These are phyloP conservation scores for Vaccinium corymbosum DNA, from an alignment of 148 eudicot genomes.

Conservation along the genomic window DNA sequence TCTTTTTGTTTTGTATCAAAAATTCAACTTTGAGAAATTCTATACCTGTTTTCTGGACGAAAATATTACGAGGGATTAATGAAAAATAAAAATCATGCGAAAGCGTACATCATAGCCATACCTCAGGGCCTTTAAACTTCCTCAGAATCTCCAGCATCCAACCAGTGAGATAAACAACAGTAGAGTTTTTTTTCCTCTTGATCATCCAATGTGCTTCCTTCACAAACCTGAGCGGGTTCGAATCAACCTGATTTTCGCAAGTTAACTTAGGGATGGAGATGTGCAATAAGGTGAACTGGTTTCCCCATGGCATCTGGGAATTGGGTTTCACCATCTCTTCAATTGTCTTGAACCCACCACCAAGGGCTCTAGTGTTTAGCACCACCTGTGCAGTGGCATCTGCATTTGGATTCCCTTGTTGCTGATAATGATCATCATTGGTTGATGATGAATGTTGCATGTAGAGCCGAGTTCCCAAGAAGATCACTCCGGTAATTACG, in stretches of 20 bases:
- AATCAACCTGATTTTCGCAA: not conserved
- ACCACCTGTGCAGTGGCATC: conserved; percentile 30
- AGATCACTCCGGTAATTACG: not conserved
- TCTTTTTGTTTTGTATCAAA: too few species aligned
- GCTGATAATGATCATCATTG: not conserved
- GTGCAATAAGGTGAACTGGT: conserved; percentile 33
- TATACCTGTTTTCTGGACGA: too few species aligned
- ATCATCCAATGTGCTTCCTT: conserved; percentile 24
- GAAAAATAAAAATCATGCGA: too few species aligned
- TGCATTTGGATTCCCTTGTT: conserved; percentile 18
- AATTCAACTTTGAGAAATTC: too few species aligned
- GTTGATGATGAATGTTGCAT: conserved; percentile 24
- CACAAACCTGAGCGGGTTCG: conserved; percentile 36
- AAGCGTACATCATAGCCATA: not conserved
- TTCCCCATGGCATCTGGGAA: conserved; percentile 44
- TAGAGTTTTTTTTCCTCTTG: conserved; percentile 30
- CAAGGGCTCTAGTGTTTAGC: conserved; percentile 37
- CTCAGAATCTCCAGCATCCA: not conserved
- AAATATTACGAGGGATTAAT: too few species aligned
- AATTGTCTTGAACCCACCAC: conserved; percentile 31
- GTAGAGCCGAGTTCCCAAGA: conserved; percentile 29
- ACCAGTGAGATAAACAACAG: conserved; percentile 9
- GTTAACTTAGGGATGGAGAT: conserved; percentile 27
- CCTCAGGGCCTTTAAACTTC: conserved; percentile 13
- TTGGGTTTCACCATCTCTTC: conserved; percentile 39